Evolutionary conservation across 176 grass and related monocot species (phyloP).

Genomic region (Typha latifolia): DNA sequence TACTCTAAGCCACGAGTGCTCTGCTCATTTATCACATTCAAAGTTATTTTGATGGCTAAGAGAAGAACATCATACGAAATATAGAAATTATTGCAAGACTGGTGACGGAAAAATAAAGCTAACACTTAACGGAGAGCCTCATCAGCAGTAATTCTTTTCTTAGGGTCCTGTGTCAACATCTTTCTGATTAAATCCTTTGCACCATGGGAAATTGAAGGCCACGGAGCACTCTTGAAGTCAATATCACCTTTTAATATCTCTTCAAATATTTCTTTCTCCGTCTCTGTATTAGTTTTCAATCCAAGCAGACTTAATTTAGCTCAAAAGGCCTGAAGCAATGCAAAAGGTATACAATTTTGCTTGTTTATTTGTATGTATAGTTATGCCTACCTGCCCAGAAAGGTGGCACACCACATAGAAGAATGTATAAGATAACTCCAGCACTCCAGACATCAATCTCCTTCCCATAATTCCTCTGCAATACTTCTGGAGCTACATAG

Average conservation of each 20-base stretch:
- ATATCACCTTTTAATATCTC: conserved; percentile 24
- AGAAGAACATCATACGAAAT: no score
- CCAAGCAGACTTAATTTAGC: no score
- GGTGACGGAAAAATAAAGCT: no score
- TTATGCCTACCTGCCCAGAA: conserved; percentile 51
- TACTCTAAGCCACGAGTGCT: conserved; percentile 79
- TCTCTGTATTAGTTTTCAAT: conserved; percentile 8
- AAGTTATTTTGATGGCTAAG: no score
- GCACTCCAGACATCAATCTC: conserved; percentile 82
- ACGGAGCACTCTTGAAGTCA: conserved; percentile 17
- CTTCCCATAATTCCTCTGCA: conserved; percentile 54
- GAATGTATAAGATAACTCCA: conserved; percentile 77
- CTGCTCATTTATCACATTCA: conserved; percentile 21
- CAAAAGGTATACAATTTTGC: no score
- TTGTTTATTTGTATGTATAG: background rate
- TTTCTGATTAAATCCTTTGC: conserved; percentile 35
- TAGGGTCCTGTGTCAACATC: conserved; percentile 31
- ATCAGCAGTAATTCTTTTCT: conserved; percentile 29
- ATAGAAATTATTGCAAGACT: no score
- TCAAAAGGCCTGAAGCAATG: no score
- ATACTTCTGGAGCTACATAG: conserved; percentile 70
- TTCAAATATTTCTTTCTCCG: conserved; percentile 32
- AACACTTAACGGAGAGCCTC: conserved; percentile 13
- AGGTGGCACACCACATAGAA: conserved; percentile 52
- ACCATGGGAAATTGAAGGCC: conserved; percentile 30